These are phyloP conservation scores for Citrus australasica DNA, from an alignment of 345 rosid genomes.

Conservation along the genomic window DNA sequence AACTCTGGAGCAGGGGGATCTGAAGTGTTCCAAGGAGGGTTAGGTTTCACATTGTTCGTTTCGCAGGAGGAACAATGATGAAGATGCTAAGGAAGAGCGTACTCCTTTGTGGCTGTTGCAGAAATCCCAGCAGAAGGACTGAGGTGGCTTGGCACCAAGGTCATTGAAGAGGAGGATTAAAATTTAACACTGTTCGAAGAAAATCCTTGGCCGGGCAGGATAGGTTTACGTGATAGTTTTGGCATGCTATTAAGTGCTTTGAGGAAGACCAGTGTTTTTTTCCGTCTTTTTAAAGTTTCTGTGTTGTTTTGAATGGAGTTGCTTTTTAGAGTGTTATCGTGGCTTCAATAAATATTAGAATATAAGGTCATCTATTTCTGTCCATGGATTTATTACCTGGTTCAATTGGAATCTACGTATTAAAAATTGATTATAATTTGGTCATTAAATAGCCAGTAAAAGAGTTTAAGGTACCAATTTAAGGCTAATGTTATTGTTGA, in stretches of 20 bases:
- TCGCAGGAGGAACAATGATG: slow-evolving; percentile 52
- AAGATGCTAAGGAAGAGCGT: slow-evolving; percentile 64
- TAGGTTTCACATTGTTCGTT: slow-evolving; percentile 41
- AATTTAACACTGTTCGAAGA: not conserved
- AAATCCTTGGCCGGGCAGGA: not conserved
- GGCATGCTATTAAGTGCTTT: not conserved
- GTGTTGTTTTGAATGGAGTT: no score
- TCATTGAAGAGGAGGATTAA: slow-evolving; percentile 57
- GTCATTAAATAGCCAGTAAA: not conserved
- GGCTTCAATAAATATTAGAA: no score
- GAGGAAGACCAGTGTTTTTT: not conserved
- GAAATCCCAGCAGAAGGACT: slow-evolving; percentile 52
- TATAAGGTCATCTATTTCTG: no score
- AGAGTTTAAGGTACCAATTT: not conserved
- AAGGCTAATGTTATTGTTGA: not conserved
- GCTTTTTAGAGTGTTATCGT: no score
- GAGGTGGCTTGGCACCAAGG: slow-evolving; percentile 46
- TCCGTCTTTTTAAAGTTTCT: no score
- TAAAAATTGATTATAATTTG: not conserved
- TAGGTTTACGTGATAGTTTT: not conserved
- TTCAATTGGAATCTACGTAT: not conserved
- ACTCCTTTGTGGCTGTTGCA: slow-evolving; percentile 50
- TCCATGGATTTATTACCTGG: not conserved
- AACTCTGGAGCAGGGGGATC: slow-evolving; percentile 56
- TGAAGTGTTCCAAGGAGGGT: slow-evolving; percentile 57